Percentiles rank a stretch among this genome's conserved stretches.
phyloP scores from a whole-genome alignment of 257 asterid genomes.

The Solanum peruvianum region DNA sequence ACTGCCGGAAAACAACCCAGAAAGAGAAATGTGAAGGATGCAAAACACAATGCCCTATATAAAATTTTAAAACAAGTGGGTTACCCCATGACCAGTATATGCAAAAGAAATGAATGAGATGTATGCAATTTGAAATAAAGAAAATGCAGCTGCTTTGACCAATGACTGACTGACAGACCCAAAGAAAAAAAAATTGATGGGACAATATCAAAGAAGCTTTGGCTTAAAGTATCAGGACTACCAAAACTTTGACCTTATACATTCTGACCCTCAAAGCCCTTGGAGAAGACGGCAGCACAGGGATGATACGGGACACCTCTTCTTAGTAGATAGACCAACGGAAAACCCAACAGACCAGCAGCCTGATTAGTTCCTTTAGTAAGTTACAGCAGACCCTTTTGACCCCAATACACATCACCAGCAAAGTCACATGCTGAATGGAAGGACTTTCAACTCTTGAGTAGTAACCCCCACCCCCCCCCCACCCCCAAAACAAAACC shows the following conservation, averaged over 20 bases:
- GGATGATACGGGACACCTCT: conserved; percentile 7
- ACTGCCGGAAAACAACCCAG: not conserved
- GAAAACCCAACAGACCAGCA: conserved; percentile 6
- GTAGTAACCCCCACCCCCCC: not conserved
- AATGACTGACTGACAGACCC: conserved; percentile 33
- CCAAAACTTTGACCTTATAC: conserved; percentile 7
- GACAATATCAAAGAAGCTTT: conserved; percentile 1
- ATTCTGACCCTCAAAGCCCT: not conserved
- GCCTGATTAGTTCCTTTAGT: conserved; percentile 12
- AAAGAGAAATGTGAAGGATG: conserved; percentile 14
- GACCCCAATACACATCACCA: not conserved
- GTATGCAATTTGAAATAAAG: conserved; percentile 31
- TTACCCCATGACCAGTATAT: conserved; percentile 12
- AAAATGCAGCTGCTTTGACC: conserved; percentile 19
- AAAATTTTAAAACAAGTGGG: not conserved
- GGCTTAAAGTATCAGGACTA: conserved; percentile 13
- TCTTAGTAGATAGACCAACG: conserved; percentile 7
- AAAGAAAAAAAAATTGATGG: conserved; percentile 11
- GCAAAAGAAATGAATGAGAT: conserved; percentile 32
- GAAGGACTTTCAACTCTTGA: not conserved
- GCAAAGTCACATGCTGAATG: not conserved
- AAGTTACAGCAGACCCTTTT: conserved; percentile 8
- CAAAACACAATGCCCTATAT: conserved; percentile 17
- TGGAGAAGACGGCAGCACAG: conserved; percentile 13
- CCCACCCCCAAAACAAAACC: conserved; percentile 13